A percentile compares a stretch with the other conserved stretches of the same genome.
Conservation (phyloP, 371 early-diverging fungal genomes). For the Zancudomyces culisetae region DNA sequence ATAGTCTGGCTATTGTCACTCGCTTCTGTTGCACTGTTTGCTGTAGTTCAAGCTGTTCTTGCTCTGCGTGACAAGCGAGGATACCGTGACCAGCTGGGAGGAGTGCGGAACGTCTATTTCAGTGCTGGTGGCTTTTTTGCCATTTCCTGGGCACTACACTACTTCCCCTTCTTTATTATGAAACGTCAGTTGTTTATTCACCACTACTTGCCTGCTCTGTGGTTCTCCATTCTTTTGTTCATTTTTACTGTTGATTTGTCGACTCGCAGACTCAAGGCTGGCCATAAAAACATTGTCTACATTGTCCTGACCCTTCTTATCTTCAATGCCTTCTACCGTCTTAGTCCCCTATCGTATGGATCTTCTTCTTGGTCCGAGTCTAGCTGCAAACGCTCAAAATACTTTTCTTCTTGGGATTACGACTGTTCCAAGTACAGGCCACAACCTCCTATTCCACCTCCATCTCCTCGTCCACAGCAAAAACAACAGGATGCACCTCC, state of each 20-base stretch:
- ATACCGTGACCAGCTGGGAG: conserved; percentile 38
- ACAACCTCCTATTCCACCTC: not conserved
- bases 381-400: conserved; percentile 49
- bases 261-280: conserved; percentile 33
- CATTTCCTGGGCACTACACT: conserved; percentile 81
- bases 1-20: conserved; percentile 71
- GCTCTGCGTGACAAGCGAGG: conserved; percentile 51
- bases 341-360: conserved; percentile 70
- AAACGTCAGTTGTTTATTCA: conserved; percentile 90
- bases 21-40: conserved; percentile 38
- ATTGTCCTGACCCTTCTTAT: conserved; percentile 24
- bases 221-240: conserved; percentile 55
- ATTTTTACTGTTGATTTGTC: conserved; percentile 52
- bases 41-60: conserved; percentile 36
- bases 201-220: conserved; percentile 90
- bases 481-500: not conserved
- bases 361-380: conserved; percentile 48
- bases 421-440: conserved; percentile 27
- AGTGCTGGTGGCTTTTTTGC: conserved; percentile 57
- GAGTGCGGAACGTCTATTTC: conserved; percentile 28
- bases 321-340: conserved; percentile 32
- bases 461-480: not conserved
- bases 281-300: conserved; percentile 28
- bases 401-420: conserved; percentile 71
- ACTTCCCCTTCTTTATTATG: conserved; percentile 87